Percentiles rank a stretch among this genome's conserved stretches.
Evolutionary conservation across 805 yeast species (phyloP).

Genomic region (Candida boleticola): DNA sequence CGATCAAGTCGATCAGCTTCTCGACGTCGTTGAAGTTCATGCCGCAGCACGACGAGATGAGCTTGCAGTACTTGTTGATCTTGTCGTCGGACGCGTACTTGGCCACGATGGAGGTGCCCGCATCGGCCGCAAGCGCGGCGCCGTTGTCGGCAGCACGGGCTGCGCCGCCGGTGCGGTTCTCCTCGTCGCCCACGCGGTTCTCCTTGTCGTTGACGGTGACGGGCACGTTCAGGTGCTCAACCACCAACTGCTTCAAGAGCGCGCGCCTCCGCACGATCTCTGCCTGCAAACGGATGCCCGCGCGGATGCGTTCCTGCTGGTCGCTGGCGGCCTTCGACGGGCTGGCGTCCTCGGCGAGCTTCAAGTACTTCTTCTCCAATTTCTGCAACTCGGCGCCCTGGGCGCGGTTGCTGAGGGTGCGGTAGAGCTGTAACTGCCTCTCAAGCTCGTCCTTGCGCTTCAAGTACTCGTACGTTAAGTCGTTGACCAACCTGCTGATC

Average conservation of each 20-base stretch:
- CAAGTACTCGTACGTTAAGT: conserved; percentile 34
- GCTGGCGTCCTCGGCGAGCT: not conserved
- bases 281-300: conserved; percentile 26
- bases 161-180: not conserved
- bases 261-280: conserved; percentile 21
- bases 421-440: conserved; percentile 10
- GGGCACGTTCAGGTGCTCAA: conserved; percentile 22
- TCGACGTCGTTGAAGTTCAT: conserved; percentile 41
- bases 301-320: conserved; percentile 13
- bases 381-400: conserved; percentile 7
- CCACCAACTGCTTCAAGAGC: conserved; percentile 16
- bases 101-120: conserved; percentile 17
- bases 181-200: conserved; percentile 7
- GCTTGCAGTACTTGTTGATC: conserved; percentile 38
- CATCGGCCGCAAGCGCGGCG: not conserved
- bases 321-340: not conserved
- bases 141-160: no score
- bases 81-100: conserved; percentile 29
- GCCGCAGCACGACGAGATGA: conserved; percentile 43
- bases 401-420: conserved; percentile 11
- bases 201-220: conserved; percentile 15
- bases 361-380: conserved; percentile 4
- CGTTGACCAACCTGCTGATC: conserved; percentile 37
- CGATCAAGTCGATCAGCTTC: conserved; percentile 40
- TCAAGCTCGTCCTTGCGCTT: conserved; percentile 30